Base-by-base conservation (phyloP, 352 stramenopile genomes). In the Phytophthora citrophthora region DNA sequence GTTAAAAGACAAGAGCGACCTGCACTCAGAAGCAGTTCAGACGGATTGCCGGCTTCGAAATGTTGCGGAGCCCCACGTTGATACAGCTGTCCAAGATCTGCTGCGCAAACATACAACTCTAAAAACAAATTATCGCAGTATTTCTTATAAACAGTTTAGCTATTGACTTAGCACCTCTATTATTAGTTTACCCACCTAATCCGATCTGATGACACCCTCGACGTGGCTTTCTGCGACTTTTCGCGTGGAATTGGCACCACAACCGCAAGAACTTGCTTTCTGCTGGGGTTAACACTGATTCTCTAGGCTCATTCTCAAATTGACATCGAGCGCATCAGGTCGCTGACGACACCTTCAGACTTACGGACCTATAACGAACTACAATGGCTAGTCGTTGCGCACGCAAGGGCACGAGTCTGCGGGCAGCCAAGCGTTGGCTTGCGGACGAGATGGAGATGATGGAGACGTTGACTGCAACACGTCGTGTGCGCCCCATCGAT, bases 191-290 rank as follows among this genome's bases (percentile, higher is more conserved):
- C 47, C 39, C 23, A 6, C 7, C 10, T 32, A 27, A 60, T 59
- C 18, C 26, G 32, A 20, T 50, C 9, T 7, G 3, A 20, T 68
- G 64, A 77, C 69, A 46, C 64, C 31, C 41, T 10, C 51, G 43
- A 61, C 61, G 68, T 76, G 26, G 62, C 16, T 27, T 76, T 76
- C 65, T 72, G 54, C 70, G 70, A 61, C 70, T 77, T 77, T 77
- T 77, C 70, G 47, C 55, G 45, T 66, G 54, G 67, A 54, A 50
- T 53, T 24, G 15, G 12, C 47, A 34, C 47, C 60, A 45, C 55
- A 68, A 59, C 64, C 64, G 57, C 57, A 60, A 72, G 51, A 68
- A 72, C 47, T 41, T 45, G 32, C 47, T 41, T 45, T 24, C 38
- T 12, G 20, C 24, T 34, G 29, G 9, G 8, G 29, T 34, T 18